A percentile compares a stretch with the other conserved stretches of the same genome.
These are phyloP conservation scores for Penicillium fuscoglaucum DNA, from an alignment of 2,329 filamentous ascomycete species.

Conservation along the genomic window DNA sequence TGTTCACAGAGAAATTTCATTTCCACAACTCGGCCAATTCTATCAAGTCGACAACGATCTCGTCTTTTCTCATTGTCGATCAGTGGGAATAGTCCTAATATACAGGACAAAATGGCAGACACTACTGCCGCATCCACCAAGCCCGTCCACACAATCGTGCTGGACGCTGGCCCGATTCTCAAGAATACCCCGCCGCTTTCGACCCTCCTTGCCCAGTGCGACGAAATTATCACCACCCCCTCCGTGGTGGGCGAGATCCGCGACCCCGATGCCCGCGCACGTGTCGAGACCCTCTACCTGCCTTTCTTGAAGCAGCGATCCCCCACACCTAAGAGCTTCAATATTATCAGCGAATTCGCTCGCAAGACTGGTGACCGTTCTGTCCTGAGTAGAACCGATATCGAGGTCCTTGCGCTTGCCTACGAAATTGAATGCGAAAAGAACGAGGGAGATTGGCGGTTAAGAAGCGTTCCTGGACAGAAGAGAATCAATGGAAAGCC, in stretches of 20 bases:
- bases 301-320: constrained; percentile 79
- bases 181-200: constrained; percentile 87
- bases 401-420: constrained; percentile 83
- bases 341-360: constrained; percentile 80
- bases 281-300: constrained; percentile 79
- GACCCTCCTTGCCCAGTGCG: constrained; percentile 73
- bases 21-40: constrained; percentile 16
- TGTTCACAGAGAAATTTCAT: constrained; percentile 31
- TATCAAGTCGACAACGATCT: constrained; percentile 8
- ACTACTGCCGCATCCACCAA: constrained; percentile 49
- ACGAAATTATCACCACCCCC: constrained; percentile 78
- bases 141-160: constrained; percentile 75
- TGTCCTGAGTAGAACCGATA: constrained; percentile 84
- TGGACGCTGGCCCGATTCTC: constrained; percentile 91
- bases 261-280: constrained; percentile 74
- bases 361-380: constrained; percentile 84
- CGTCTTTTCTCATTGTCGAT: constrained; percentile 1
- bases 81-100: constrained; percentile 1
- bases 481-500: constrained; percentile 72
- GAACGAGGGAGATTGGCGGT: constrained; percentile 83
- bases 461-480: constrained; percentile 76
- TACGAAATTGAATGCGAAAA: constrained; percentile 94
- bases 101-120: constrained; percentile 23
- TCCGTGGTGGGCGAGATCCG: constrained; percentile 84
- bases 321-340: constrained; percentile 74